Evolutionary conservation across 2,329 filamentous ascomycete genomes (phyloP).

Genomic region (Fusarium dlaminii): DNA sequence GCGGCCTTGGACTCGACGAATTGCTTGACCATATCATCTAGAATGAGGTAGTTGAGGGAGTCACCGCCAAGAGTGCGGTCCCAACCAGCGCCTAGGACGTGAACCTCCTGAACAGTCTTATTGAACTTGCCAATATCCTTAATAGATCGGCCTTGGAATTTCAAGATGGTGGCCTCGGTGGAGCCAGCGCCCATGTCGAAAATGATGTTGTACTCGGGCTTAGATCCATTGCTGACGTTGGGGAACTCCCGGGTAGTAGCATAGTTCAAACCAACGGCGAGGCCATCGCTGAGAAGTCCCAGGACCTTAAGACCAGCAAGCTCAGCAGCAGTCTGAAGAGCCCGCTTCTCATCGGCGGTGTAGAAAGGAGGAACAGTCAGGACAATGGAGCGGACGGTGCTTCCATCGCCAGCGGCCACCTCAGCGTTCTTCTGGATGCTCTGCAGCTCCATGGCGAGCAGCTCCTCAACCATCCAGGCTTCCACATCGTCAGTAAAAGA

Average conservation of each 20-base stretch:
- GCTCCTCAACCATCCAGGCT: constrained; percentile 84
- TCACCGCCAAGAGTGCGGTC: constrained; percentile 92
- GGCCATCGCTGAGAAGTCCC: constrained; percentile 84
- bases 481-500: constrained; percentile 70
- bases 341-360: constrained; percentile 88
- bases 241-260: constrained; percentile 92
- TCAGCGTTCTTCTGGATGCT: constrained; percentile 92
- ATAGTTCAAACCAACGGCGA: constrained; percentile 95
- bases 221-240: constrained; percentile 80
- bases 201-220: constrained; percentile 90
- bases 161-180: constrained; percentile 87
- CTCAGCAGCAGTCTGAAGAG: constrained; percentile 83
- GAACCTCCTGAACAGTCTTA: constrained; percentile 97
- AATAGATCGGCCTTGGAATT: constrained; percentile 86
- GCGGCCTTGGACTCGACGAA: constrained; percentile 77
- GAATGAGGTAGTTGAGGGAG: constrained; percentile 84
- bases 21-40: constrained; percentile 86
- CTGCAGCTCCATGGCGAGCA: constrained; percentile 95
- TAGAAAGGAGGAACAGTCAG: constrained; percentile 92
- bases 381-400: constrained; percentile 80
- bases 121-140: constrained; percentile 95
- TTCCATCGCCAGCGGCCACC: constrained; percentile 78
- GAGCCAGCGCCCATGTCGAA: constrained; percentile 99
- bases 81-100: constrained; percentile 87
- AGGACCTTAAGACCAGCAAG: constrained; percentile 89